Evolutionary conservation across 1,284 basidiomycete genomes (phyloP), one percentile per base, ranked within the genome.

Genomic region (Ustilago trichophora): DNA sequence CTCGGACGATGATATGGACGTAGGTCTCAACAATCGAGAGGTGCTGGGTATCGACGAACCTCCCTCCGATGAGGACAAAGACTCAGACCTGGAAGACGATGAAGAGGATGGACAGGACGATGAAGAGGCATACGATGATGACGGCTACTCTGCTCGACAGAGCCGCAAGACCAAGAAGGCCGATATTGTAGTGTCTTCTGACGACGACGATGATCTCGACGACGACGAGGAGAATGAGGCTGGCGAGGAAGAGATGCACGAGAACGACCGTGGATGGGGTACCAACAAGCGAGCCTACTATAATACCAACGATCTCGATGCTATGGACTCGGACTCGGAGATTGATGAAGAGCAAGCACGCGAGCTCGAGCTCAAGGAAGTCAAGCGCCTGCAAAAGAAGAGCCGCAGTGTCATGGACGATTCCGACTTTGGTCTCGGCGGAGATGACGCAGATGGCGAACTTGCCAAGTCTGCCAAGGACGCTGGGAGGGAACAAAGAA

Each of bases 291-390:
- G 63, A 7, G 63, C 78, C 15, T 81, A 81, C 63, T 80, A 80
- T 64, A 75, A 71, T 49, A 72, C 68, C 36, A 79, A 77, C 47
- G 64, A 77, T 32, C 63, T 68, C 21, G 71, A 80, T 29, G 76
- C 67, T 27, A 59, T 79, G 42, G 75, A 76, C 38, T 78, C 75
- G 4, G 79, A 79, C 47, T 79, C 77, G 13, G 77, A 80, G 21
- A 70, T 80, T 13, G 77, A 79, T 75, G 90, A 79, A 34, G 77
- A 79, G 24, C 62, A 80, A 38, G 72, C 67, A 6, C 60, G 73
- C 18, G 72, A 91, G 75, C 84, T 95, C 56, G 93, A 96, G 77
- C 90, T 92, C 80, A 88, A 90, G 76, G 93, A 97, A 82, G 91
- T 91, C 7, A 88, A 84, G 73, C 85, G 91, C 43, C 82, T 97